A percentile compares a stretch with the other conserved stretches of the same genome.
phyloP scores from a whole-genome alignment of 768 basidiomycete genomes.

The Piloderma croceum region DNA sequence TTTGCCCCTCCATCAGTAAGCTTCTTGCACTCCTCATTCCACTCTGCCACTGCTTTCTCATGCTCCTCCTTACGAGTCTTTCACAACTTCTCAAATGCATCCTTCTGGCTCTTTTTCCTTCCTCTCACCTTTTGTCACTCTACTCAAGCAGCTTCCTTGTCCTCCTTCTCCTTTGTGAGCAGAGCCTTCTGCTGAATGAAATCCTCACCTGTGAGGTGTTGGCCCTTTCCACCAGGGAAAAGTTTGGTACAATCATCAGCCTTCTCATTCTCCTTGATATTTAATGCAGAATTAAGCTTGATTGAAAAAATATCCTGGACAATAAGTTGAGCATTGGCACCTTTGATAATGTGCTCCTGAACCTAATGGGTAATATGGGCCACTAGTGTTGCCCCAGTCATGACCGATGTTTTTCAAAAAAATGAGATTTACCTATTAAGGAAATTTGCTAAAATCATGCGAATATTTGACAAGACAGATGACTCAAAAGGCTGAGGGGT shows the following conservation, averaged over 20 bases:
- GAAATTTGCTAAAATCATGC: too few species aligned
- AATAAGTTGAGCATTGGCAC: constrained; percentile 15
- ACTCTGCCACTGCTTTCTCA: constrained; percentile 4
- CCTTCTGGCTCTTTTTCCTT: neutral
- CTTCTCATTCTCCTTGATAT: constrained; percentile 12
- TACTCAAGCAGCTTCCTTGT: constrained; percentile 4
- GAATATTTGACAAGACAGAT: too few species aligned
- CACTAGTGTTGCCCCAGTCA: too few species aligned
- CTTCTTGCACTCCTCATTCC: constrained; percentile 11
- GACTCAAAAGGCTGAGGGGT: too few species aligned
- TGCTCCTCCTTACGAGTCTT: constrained; percentile 10
- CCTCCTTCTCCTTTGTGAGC: constrained; percentile 10
- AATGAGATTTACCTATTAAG: too few species aligned
- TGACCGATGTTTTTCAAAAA: too few species aligned
- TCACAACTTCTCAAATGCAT: constrained; percentile 11
- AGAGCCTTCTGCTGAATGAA: constrained; percentile 1
- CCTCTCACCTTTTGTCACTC: neutral
- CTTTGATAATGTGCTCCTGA: too few species aligned
- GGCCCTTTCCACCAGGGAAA: constrained; percentile 7
- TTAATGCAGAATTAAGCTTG: constrained; percentile 10
- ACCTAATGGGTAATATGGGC: too few species aligned
- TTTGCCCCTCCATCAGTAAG: too few species aligned
- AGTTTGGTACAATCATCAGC: constrained; percentile 3
- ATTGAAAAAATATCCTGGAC: constrained; percentile 14
- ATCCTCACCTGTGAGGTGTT: constrained; percentile 6